A percentile compares a stretch with the other conserved stretches of the same genome.
Evolutionary conservation across 176 grass and related monocot species (phyloP).

Genomic region (sorghum (Sorghum bicolor)): DNA sequence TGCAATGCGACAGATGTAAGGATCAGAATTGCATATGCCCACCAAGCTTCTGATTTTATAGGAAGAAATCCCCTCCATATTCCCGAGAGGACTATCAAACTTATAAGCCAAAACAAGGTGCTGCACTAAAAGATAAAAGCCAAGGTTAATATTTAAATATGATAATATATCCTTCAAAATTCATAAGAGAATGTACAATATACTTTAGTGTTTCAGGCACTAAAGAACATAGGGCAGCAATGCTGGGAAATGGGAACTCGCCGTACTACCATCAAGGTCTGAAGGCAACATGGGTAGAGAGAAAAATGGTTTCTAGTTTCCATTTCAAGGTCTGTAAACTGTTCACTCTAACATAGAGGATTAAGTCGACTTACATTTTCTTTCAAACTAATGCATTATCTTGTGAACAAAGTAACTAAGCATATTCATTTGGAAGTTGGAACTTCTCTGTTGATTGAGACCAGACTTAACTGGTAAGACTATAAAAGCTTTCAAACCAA

Average conservation of each 20-base stretch:
- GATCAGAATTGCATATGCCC: slow-evolving; percentile 69
- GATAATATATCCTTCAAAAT: background rate
- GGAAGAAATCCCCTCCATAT: slow-evolving; percentile 87
- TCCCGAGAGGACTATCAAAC: slow-evolving; percentile 83
- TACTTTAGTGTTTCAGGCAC: background rate
- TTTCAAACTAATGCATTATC: background rate
- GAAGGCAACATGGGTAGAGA: background rate
- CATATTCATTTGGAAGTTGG: background rate
- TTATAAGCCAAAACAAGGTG: slow-evolving; percentile 93
- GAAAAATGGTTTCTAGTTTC: background rate
- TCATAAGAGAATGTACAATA: background rate
- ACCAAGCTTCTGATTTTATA: slow-evolving; percentile 59
- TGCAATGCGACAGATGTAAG: slow-evolving; percentile 84
- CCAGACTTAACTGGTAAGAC: background rate
- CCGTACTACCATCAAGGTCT: background rate
- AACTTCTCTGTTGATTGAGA: background rate
- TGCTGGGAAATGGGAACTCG: background rate
- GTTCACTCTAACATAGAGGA: background rate
- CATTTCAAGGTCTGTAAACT: background rate
- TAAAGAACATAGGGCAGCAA: background rate
- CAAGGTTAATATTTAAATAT: slow-evolving; percentile 21
- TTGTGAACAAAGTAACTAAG: background rate
- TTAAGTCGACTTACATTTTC: background rate
- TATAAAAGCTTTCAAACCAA: background rate
- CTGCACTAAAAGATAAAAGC: slow-evolving; percentile 32